Evolutionary conservation across 208 protist species (phyloP).

Genomic region (Crithidia expoeki): DNA sequence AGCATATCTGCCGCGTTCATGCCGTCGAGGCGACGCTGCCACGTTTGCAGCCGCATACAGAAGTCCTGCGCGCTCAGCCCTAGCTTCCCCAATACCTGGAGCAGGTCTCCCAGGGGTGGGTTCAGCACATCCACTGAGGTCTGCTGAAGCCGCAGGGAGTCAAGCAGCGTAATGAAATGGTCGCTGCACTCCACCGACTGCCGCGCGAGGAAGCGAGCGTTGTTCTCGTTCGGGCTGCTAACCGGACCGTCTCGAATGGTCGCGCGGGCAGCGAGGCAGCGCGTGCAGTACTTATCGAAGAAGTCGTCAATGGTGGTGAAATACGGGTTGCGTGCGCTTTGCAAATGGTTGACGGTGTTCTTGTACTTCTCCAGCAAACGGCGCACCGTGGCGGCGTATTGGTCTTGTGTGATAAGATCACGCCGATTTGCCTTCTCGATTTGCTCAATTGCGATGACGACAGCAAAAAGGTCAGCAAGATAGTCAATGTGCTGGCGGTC

Average conservation of each 20-base stretch:
- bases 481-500: conserved; percentile 93
- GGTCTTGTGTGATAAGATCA: conserved; percentile 87
- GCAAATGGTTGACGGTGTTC: conserved; percentile 77
- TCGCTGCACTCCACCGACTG: conserved; percentile 89
- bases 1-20: conserved; percentile 94
- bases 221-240: conserved; percentile 46
- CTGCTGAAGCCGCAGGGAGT: conserved; percentile 90
- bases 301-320: conserved; percentile 92
- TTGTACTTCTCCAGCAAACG: conserved; percentile 97
- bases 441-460: conserved; percentile 93
- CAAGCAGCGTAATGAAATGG: conserved; percentile 94
- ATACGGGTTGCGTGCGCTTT: conserved; percentile 69
- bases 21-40: conserved; percentile 80
- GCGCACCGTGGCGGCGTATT: conserved; percentile 84
- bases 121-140: conserved; percentile 92
- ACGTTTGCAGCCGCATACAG: conserved; percentile 53
- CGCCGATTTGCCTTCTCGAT: conserved; percentile 95
- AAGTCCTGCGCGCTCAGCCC: conserved; percentile 57
- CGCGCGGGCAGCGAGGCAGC: conserved; percentile 60
- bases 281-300: conserved; percentile 87
- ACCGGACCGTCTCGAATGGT: conserved; percentile 67
- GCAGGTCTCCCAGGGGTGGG: conserved; percentile 89
- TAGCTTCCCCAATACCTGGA: conserved; percentile 65
- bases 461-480: conserved; percentile 94
- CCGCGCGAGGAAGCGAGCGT: conserved; percentile 53